Base-by-base conservation (phyloP, 768 basidiomycete species). In the Paxillus ammoniavirescens region DNA sequence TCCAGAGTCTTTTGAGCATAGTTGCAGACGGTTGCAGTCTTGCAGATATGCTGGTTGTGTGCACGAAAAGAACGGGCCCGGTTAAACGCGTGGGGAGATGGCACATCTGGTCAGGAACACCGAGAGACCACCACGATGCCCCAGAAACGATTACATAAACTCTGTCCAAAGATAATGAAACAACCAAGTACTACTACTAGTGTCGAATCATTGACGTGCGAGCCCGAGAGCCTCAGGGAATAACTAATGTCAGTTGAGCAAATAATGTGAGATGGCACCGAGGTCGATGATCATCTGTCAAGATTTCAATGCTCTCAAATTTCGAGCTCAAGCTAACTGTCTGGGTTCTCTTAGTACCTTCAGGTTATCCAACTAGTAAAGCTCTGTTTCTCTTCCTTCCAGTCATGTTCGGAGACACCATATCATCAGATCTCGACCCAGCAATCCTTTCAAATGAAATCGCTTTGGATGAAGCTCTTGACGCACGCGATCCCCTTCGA, bases 401-500 rank as follows among this genome's bases (percentile, higher is more conserved):
- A 37, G n/a, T 45, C 1, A 52, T 54, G 52, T 48, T 35, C 15
- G 37, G 17, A 15, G 42, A 42, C 47, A 23, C 30, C 23, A 33
- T 33, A 17, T 42, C 18, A 1, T 23, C 36, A 9, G 50, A 21
- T 40, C n/a, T 66, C 14, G 59, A 60, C 30, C 44, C 44, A 30
- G 60, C 54, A 7, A 17, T 53, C 41, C 42, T 57, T 23, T 51
- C 52, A 42, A 57, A 66, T 49, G 69, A 76, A 36, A 70, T 85
- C 23, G 75, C 75, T 21, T 70, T 74, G 49, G 80, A 85, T 50
- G 84, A 86, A 60, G 61, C 65, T 18, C 77, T 84, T 42, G 84
- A 86, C 62, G 56, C 61, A n/a, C 66, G 73, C 31, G 79, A 85
- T 59, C 85, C 84, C 46, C 76, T 87, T 50, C 76, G 82, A 40